Conservation (phyloP, 306 rosid species). For the Dryas octopetala region DNA sequence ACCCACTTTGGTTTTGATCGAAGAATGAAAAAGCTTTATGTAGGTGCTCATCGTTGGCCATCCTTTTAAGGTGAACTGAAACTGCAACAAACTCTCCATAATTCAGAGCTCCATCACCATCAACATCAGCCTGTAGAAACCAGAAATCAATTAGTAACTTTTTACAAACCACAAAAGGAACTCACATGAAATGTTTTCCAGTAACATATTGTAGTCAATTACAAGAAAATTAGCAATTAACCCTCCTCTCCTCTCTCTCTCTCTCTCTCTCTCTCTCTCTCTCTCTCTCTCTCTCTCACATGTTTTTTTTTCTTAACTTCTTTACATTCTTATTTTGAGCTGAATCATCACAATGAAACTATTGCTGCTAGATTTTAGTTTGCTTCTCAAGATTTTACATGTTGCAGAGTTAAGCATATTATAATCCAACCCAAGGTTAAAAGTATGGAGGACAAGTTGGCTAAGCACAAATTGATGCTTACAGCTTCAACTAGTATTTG, state of each 20-base stretch:
- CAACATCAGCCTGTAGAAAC: constrained; percentile 67
- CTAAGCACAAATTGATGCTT: constrained; percentile 24
- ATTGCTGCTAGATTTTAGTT: not conserved
- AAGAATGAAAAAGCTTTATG: constrained; percentile 82
- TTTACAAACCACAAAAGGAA: not conserved
- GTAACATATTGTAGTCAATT: not conserved
- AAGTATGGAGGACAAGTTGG: not conserved
- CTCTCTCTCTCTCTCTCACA: no score
- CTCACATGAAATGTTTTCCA: not conserved
- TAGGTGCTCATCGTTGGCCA: constrained; percentile 83
- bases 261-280: no score
- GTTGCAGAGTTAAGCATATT: not conserved
- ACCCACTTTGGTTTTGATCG: constrained; percentile 62
- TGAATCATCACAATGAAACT: not conserved
- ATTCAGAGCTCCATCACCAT: constrained; percentile 74
- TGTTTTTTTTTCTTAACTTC: no score
- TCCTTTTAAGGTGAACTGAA: constrained; percentile 67
- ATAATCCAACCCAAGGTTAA: not conserved
- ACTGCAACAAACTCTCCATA: constrained; percentile 86
- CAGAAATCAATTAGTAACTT: not conserved
- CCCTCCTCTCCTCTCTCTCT: no score
- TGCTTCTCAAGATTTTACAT: not conserved
- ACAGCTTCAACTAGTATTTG: constrained; percentile 58
- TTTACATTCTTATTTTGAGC: not conserved
- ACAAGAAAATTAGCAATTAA: not conserved